Conservation (phyloP, 1,139 yeast genomes). For the Geotrichum aggregatum region DNA sequence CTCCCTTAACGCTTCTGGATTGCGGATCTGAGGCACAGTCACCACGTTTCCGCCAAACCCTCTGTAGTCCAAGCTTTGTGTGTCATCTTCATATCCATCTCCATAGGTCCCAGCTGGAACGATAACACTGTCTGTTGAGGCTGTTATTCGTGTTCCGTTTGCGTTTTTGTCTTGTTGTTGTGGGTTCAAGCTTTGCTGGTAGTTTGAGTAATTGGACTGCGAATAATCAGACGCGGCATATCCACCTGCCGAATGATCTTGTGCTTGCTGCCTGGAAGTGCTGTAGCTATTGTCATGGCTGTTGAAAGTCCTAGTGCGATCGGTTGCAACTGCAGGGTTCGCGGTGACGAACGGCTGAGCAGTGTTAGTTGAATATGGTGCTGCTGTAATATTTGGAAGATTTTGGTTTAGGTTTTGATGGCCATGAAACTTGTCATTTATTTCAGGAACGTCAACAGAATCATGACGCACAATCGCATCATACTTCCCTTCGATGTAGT, state of each 20-base stretch:
- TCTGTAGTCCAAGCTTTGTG: not conserved
- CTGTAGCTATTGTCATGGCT: not conserved
- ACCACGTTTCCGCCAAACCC: conserved; percentile 12
- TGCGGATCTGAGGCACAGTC: conserved; percentile 11
- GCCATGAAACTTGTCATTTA: not conserved
- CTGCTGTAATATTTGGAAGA: not conserved
- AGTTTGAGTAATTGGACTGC: conserved; percentile 1
- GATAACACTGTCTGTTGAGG: not conserved
- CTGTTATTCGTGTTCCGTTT: not conserved
- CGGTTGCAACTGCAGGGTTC: too few relatives aligned
- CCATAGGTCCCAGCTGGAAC: conserved; percentile 19
- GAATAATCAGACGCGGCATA: not conserved
- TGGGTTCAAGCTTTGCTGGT: conserved; percentile 7
- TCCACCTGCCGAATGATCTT: too few relatives aligned
- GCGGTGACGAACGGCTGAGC: conserved; percentile 3
- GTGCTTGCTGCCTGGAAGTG: too few relatives aligned
- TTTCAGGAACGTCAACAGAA: conserved; percentile 16
- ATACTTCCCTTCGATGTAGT: conserved; percentile 3
- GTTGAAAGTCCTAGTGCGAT: too few relatives aligned
- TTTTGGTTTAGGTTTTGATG: too few relatives aligned
- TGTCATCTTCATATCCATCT: conserved; percentile 2
- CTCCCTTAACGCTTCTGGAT: conserved; percentile 6
- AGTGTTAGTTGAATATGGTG: not conserved
- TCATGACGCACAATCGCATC: conserved; percentile 19
- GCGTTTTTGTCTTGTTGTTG: not conserved